Base-by-base conservation (phyloP, 108 stramenopile species). In the Nannochloropsis gaditana region DNA sequence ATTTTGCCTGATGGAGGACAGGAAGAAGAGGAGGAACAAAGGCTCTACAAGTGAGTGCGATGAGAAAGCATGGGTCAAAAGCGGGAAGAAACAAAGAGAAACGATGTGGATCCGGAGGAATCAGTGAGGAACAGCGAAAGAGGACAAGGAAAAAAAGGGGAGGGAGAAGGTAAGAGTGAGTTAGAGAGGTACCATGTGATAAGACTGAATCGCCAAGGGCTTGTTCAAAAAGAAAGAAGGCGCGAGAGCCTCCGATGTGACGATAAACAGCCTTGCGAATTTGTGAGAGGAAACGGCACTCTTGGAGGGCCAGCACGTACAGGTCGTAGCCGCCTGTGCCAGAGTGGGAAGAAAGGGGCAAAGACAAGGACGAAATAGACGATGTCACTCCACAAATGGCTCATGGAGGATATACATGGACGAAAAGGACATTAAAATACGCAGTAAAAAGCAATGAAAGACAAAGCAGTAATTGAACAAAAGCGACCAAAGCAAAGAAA, bases 261-360 rank as follows among this genome's bases (percentile, higher is more conserved):
- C 6, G 4, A 6, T 73, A n/a, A 2, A 73, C 59, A 15, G 59
- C 59, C 8, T 73, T 73, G 3, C 59, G 59, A 15, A 73, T 73
- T n/a, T 73, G 59, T n/a, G 59, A 4, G 59, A 73, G 59, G 19
- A 73, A 2, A n/a, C 59, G 59, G 59, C 59, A 73, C 6, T 73
- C 59, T 73, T 73, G 59, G 19, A 73, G 19, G 15, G 59, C 59
- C 59, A 73, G 59, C 19, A 73, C 59, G 59, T 73, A 73, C 19
- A 73, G 59, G 59, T 73, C 59, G 59, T 73, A 73, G 59, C 59
- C 59, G 59, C n/a, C 59, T 73, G n/a, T 15, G 59, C 19, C 15
- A n/a, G 6, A n/a, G 59, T 3, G 59, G 59, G n/a, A 6, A 6
- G 8, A 73, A n/a, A n/a, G 59, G n/a, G 6, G 59, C 19, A 73